Base-by-base conservation (phyloP, 192 early-diverging fungal genomes). In the Anaeromyces robustus region DNA sequence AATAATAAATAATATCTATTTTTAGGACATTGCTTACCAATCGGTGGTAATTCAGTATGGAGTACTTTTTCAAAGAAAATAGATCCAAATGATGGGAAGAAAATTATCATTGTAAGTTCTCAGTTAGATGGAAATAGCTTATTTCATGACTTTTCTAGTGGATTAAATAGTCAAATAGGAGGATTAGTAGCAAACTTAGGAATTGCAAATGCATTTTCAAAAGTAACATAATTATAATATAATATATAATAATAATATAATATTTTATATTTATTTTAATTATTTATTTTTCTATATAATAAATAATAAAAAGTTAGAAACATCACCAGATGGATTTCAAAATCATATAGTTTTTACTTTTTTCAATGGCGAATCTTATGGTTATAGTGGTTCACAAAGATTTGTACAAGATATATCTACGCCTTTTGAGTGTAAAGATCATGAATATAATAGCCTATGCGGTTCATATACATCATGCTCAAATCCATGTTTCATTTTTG, bases 271-370 rank as follows among this genome's bases (percentile, higher is more conserved):
- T 13, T 52, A 22, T 52, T 13, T 22, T 52, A 22, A 52, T 52
- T 52, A 22, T 9, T 41, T 12, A 52, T 52, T 22, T 52, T 13
- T 52, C 2, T 14, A 39, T 39, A 12, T 39, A 39, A 1, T n/a
- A 7, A 30, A 17, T 77, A 12, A 30, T 18, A 30, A 77, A 31
- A 77, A 89, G 90, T 87, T 90, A 30, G 85, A 85, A 6, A 83
- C 83, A 12, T 77, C 81, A 77, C 59, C 90, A 7, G 80, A 84
- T 14, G 29, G 82, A 2, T 85, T 93, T 78, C 84, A 84, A 43
- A 92, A 93, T 79, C 89, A 94, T 81, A 90, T 95, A 30, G 22
- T 95, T 29, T 95, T 92, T 83, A 94, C 92, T 13, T 83, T 89
- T 22, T 95, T 95, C 82, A 86, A 88, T 29, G 90, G 87, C 19